phyloP scores from a whole-genome alignment of 208 protist species.

The Phytomonas sp. region DNA sequence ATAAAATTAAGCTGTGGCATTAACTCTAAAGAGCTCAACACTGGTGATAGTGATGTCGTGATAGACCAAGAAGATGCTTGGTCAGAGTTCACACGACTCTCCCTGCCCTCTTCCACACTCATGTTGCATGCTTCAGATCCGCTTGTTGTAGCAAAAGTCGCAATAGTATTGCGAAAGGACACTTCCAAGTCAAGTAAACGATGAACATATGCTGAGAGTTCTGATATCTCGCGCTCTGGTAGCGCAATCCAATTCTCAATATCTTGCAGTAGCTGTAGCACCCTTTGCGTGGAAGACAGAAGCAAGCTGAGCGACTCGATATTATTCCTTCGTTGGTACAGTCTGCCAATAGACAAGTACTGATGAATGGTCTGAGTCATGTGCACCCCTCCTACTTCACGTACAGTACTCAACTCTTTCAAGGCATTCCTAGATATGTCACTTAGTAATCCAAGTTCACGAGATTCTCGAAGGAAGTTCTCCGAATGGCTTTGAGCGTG shows the following conservation, averaged over 20 bases:
- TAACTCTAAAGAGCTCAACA: slow-evolving; percentile 13
- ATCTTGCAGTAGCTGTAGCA: slow-evolving; percentile 31
- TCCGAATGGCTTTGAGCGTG: slow-evolving; percentile 81
- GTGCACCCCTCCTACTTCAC: slow-evolving; percentile 27
- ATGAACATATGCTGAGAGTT: slow-evolving; percentile 43
- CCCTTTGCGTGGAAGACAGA: slow-evolving; percentile 17
- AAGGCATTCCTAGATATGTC: slow-evolving; percentile 16
- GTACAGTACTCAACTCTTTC: not conserved
- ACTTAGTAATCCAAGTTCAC: slow-evolving; percentile 47
- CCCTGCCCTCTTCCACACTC: not conserved
- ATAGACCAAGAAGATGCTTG: not conserved
- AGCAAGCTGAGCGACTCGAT: slow-evolving; percentile 30
- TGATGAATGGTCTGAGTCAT: slow-evolving; percentile 39
- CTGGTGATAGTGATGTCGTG: not conserved
- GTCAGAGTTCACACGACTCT: not conserved
- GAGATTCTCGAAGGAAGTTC: slow-evolving; percentile 73
- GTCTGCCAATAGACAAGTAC: slow-evolving; percentile 52
- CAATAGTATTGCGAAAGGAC: not conserved
- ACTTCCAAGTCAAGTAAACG: slow-evolving; percentile 32
- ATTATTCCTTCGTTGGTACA: slow-evolving; percentile 59
- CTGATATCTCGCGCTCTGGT: slow-evolving; percentile 71
- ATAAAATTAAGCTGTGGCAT: slow-evolving; percentile 20
- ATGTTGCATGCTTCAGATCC: not conserved
- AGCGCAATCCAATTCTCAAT: slow-evolving; percentile 80
- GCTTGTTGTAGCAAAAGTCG: not conserved